phyloP scores from a whole-genome alignment of 306 rosid genomes.

The Mimosa bimucronata region DNA sequence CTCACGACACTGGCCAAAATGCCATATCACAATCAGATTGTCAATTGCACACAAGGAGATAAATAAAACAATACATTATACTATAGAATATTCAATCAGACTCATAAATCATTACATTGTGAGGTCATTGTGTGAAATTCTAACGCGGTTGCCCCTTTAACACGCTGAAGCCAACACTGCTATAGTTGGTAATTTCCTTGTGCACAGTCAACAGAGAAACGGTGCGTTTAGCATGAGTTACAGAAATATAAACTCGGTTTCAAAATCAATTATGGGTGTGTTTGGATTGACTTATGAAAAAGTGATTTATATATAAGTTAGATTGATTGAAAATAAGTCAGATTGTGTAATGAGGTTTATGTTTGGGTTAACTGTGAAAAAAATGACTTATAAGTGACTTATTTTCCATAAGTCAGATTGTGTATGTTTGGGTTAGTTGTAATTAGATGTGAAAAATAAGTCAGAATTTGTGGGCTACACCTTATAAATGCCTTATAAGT shows the following conservation, averaged over 20 bases:
- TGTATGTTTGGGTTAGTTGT: no score
- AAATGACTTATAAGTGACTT: no score
- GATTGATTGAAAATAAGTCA: no score
- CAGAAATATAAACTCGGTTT: conserved; percentile 21
- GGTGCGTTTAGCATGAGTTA: neutral
- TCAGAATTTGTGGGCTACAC: no score
- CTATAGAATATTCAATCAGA: neutral
- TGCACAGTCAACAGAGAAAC: conserved; percentile 34
- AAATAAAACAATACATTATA: neutral
- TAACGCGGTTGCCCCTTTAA: neutral
- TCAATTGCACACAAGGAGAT: neutral
- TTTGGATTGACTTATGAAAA: no score
- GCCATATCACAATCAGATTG: neutral
- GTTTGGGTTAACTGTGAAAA: no score
- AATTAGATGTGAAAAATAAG: no score
- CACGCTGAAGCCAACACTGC: neutral
- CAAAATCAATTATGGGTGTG: no score
- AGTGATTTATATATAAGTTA: no score
- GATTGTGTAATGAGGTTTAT: no score
- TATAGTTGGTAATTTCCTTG: conserved; percentile 21
- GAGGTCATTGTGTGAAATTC: neutral
- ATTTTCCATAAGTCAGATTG: no score
- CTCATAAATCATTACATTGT: neutral
- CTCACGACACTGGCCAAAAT: neutral
- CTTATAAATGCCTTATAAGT: no score